Conservation (phyloP, 768 basidiomycete species). For the Kwoniella shandongensis region DNA sequence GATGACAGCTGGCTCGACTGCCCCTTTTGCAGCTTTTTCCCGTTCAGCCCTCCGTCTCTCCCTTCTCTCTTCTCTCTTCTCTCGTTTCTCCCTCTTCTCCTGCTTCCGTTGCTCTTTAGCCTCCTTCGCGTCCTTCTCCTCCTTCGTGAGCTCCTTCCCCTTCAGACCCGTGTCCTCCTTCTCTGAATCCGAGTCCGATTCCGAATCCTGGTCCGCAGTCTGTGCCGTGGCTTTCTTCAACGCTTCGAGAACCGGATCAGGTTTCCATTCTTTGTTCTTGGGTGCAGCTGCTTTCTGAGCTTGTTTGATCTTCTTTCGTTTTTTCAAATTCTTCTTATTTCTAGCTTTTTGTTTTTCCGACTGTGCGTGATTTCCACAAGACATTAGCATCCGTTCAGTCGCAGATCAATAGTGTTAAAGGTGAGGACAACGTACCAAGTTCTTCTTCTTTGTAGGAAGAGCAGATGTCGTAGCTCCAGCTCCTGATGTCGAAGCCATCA, state of each 20-base stretch:
- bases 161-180: background rate
- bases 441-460: conserved; percentile 12
- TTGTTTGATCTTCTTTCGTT: conserved; percentile 59
- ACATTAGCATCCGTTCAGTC: too few species aligned
- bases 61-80: conserved; percentile 28
- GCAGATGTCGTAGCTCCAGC: conserved; percentile 6
- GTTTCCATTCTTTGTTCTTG: conserved; percentile 36
- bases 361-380: conserved; percentile 52
- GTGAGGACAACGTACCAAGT: conserved; percentile 17
- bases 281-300: conserved; percentile 39
- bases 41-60: conserved; percentile 22
- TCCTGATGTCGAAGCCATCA: background rate
- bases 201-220: background rate
- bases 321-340: conserved; percentile 68
- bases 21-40: conserved; percentile 32
- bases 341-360: conserved; percentile 74
- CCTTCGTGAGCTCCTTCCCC: conserved; percentile 7
- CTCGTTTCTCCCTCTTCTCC: conserved; percentile 35
- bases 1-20: background rate
- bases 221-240: conserved; percentile 1
- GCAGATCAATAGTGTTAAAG: background rate
- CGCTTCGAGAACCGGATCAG: conserved; percentile 20
- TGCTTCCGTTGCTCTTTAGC: conserved; percentile 39
- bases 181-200: background rate
- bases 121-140: conserved; percentile 24